Evolutionary conservation across 371 early-diverging fungal genomes (phyloP), one percentile per base, ranked within the genome.

Genomic region (Mucor velutinosus): DNA sequence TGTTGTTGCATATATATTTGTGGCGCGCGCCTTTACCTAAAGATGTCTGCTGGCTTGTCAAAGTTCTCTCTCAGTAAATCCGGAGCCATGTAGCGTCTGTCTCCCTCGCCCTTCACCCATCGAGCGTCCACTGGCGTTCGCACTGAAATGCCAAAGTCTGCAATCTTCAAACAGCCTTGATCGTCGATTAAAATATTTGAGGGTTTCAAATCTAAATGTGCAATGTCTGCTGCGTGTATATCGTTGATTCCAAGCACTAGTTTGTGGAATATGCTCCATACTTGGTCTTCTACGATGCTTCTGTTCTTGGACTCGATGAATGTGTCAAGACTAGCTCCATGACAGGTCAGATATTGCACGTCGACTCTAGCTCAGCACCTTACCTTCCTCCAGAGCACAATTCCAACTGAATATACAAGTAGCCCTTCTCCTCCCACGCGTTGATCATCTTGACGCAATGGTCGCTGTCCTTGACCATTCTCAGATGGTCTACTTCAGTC

Each of bases 81-180:
- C 1, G 95, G 96, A 2, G 99, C 98, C 86, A 99, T 89, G 67
- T 99, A 99, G 39, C 86, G 85, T 68, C 97, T 89, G 81, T 99
- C 99, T 1, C 99, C 99, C 77, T 99, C 99, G 25, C 86, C 83
- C 59, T 91, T 78, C 0, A 77, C 66, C 66, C 70, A 72, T 27
- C 58, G 56, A 19, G 47, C 56, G 43, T 77, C 69, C 72, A 87
- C 76, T 17, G 92, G 90, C 60, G 84, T 72, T 61, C 81, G 70
- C 45, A 91, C 75, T 0, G 96, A 92, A 29, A 90, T 77, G 17
- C 97, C 97, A 90, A 95, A 97, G 76, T 97, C 97, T 7, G 89
- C 93, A 67, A 97, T 89, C 74, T 93, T 94, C 12, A 95, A 77
- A 4, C 65, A 53, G 53, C 92, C 89, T 33, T 81, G 67, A 23